Base-by-base conservation (phyloP, 2,329 filamentous ascomycete genomes). In the Sclerotinia nivalis region DNA sequence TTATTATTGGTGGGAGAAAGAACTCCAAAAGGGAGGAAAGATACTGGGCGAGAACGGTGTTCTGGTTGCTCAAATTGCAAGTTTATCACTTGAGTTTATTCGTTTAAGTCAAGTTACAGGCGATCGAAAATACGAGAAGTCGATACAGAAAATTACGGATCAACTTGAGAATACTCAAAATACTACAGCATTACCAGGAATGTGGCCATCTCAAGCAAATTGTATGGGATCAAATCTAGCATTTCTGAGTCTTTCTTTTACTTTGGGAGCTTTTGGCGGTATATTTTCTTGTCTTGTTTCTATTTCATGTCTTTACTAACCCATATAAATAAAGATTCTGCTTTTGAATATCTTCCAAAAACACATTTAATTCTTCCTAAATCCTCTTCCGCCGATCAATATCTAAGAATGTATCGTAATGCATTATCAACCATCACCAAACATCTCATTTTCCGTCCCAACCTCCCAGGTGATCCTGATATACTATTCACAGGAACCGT, bases 271-370 rank as follows among this genome's bases (percentile, higher is more conserved):
- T 52, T 84, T 84, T 81, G 82, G 84, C 4, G 86, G 72, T 86
- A 85, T 0, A 88, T 25, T 49, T 25, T 22, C 47, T 49, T 89
- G 6, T 81, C 88, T 18, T 83, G 91, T 52, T 86, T 87, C 18
- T 73, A 71, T 15, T 81, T 85, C 62, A 84, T 89, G 72, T 80
- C 85, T 56, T 87, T 87, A 28, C 72, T 84, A 84, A 0, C 81
- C 87, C 86, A 86, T 58, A 85, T 83, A 50, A 85, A 85, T 82
- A 82, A 84, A 4, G 86, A 88, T 76, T 87, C 85, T 22, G 77
- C 85, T 6, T 88, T 87, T 72, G 86, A 88, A 75, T 94, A 93
- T 77, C 84, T 91, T 73, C 82, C 85, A 0, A 80, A 92, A 77
- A 84, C 89, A 68, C 54, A 70, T 68, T 56, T 66, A 20, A 40